Evolutionary conservation across 345 rosid genomes (phyloP).

Genomic region (Odontarrhena argentea): DNA sequence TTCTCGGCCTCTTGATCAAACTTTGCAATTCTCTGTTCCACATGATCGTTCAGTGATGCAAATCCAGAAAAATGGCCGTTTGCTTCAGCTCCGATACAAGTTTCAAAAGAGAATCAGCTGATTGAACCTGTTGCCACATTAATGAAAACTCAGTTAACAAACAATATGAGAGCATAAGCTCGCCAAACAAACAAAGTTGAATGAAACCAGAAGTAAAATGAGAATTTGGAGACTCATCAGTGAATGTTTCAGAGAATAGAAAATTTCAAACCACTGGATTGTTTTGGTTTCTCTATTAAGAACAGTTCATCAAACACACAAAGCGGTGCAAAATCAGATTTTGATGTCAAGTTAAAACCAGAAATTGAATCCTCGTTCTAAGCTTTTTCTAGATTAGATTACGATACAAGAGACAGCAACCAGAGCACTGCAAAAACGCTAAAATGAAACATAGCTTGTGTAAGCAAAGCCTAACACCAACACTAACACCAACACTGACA

Average conservation of each 20-base stretch:
- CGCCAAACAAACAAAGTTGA: not conserved
- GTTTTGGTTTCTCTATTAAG: constrained; percentile 1
- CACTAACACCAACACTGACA: not conserved
- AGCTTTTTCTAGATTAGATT: too few relatives aligned
- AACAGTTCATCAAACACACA: not conserved
- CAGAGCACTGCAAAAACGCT: too few relatives aligned
- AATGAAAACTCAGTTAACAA: constrained; percentile 13
- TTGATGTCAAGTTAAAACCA: not conserved
- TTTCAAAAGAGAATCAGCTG: constrained; percentile 85
- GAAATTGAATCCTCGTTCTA: not conserved
- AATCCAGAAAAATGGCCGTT: constrained; percentile 86
- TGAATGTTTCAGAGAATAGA: not conserved
- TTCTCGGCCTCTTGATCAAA: constrained; percentile 66
- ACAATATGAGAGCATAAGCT: too few relatives aligned
- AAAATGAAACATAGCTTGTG: too few relatives aligned
- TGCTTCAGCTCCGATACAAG: constrained; percentile 87
- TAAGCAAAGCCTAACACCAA: not conserved
- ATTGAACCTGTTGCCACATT: constrained; percentile 64
- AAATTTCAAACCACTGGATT: not conserved
- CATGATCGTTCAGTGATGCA: constrained; percentile 89
- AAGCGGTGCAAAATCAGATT: not conserved
- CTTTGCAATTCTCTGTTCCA: constrained; percentile 70
- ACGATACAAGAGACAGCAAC: too few relatives aligned
- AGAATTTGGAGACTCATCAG: not conserved
- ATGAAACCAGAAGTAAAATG: not conserved